Conservation (phyloP, 805 yeast genomes). For the Yarrowia sp. region DNA sequence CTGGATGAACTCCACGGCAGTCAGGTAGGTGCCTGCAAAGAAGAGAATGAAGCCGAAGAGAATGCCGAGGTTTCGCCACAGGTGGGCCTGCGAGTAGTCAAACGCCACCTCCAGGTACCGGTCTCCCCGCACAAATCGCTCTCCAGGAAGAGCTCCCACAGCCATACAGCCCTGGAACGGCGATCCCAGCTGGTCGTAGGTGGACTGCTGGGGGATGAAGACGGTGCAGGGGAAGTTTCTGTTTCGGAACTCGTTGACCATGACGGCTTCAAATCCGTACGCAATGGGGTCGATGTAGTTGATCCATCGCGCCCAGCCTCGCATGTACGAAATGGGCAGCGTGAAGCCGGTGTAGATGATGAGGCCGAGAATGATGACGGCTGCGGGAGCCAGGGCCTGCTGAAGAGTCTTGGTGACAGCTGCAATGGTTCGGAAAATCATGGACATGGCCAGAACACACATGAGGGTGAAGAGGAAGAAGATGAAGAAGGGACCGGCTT, state of each 20-base stretch:
- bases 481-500: conserved; percentile 62
- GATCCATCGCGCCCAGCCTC: conserved; percentile 61
- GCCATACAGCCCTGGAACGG: conserved; percentile 59
- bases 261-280: conserved; percentile 56
- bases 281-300: conserved; percentile 56
- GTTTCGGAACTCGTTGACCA: conserved; percentile 56
- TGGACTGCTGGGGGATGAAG: conserved; percentile 27
- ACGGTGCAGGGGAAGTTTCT: conserved; percentile 50
- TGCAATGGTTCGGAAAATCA: conserved; percentile 56
- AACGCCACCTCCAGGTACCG: conserved; percentile 56
- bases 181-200: conserved; percentile 27
- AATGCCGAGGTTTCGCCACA: conserved; percentile 74
- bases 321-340: conserved; percentile 56
- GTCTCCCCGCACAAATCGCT: conserved; percentile 59
- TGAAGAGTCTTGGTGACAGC: conserved; percentile 50
- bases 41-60: conserved; percentile 60
- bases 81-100: conserved; percentile 56
- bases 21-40: conserved; percentile 62
- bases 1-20: conserved; percentile 57
- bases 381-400: conserved; percentile 56
- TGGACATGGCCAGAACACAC: conserved; percentile 63
- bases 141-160: conserved; percentile 65
- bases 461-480: conserved; percentile 55
- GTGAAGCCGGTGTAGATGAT: conserved; percentile 58
- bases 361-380: conserved; percentile 53